Base-by-base conservation (phyloP, 2,329 filamentous ascomycete genomes). In the Fusarium begoniae region DNA sequence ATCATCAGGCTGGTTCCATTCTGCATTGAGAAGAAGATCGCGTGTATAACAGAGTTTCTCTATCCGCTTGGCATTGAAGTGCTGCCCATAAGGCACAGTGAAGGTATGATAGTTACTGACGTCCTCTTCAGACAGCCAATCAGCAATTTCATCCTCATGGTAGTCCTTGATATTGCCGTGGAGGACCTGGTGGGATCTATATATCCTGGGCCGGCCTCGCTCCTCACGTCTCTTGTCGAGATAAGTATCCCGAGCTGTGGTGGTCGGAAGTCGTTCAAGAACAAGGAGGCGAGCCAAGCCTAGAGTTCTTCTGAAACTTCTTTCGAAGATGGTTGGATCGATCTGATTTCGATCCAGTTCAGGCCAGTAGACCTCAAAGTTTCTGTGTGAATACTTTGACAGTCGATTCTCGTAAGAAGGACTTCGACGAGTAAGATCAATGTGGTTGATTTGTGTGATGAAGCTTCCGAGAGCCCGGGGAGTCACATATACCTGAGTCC, bases 331-430 rank as follows among this genome's bases (percentile, higher is more conserved):
- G 28, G 94, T 97, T 10, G 94, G 94, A 76, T 97, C 94, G 61
- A 97, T 85, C 17, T 89, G 88, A n/a, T 89, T 89, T 24, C 94
- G 90, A 70, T 96, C 92, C 20, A 97, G 85, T 15, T 90, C 86
- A 3, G 92, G 88, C 91, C 93, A 97, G 80, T 93, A 92, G 1
- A 96, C 90, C 81, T 97, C 94, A 73, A 97, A 97, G 22, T 94
- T 93, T 48, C 94, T 87, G 78, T 93, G 93, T 20, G 92, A 93
- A 81, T 97, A 96, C 81, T 97, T 97, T 22, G 93, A 94, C 18
- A 97, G 87, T 15, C 94, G 91, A 74, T 94, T 97, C 79, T 97
- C 94, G 75, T 97, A 97, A 0, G 94, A 96, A 1, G 94, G 94
- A 24, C 93, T 96, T 47, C 94, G 90, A 26, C 94, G 89, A 8